Conservation (phyloP, 1,139 yeast species). For the Yamadazyma jaroonii region DNA sequence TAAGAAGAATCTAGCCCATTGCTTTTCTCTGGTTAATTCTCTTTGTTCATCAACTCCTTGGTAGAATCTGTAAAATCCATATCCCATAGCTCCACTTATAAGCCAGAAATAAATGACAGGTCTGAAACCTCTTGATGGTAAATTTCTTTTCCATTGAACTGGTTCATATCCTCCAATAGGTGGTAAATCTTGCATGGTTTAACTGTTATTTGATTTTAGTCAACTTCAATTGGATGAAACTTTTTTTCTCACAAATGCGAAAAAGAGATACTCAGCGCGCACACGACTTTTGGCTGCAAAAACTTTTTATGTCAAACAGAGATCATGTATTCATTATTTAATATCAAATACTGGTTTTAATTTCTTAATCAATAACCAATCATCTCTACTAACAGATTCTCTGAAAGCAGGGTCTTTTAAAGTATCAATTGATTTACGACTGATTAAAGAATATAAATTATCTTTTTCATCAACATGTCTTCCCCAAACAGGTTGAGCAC, state of each 20-base stretch:
- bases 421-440: conserved; percentile 92
- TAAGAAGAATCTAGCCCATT: conserved; percentile 73
- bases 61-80: conserved; percentile 68
- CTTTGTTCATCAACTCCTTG: conserved; percentile 73
- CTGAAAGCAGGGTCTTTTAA: conserved; percentile 98
- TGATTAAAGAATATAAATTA: conserved; percentile 77
- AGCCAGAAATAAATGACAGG: conserved; percentile 71
- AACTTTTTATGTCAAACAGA: neutral
- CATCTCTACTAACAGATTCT: conserved; percentile 88
- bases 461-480: conserved; percentile 97
- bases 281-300: neutral
- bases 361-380: conserved; percentile 88
- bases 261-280: neutral
- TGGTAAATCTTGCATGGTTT: conserved; percentile 72
- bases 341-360: conserved; percentile 86
- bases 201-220: conserved; percentile 9
- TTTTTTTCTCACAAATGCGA: conserved; percentile 7
- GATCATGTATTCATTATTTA: conserved; percentile 32
- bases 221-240: conserved; percentile 16
- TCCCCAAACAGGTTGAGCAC: conserved; percentile 97
- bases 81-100: conserved; percentile 59
- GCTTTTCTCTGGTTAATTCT: conserved; percentile 73
- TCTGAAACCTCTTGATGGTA: conserved; percentile 83
- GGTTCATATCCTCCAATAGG: conserved; percentile 86
- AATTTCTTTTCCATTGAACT: conserved; percentile 85